These are phyloP conservation scores for Thraustochytrium sp. DNA, from an alignment of 352 stramenopile genomes.

Conservation along the genomic window DNA sequence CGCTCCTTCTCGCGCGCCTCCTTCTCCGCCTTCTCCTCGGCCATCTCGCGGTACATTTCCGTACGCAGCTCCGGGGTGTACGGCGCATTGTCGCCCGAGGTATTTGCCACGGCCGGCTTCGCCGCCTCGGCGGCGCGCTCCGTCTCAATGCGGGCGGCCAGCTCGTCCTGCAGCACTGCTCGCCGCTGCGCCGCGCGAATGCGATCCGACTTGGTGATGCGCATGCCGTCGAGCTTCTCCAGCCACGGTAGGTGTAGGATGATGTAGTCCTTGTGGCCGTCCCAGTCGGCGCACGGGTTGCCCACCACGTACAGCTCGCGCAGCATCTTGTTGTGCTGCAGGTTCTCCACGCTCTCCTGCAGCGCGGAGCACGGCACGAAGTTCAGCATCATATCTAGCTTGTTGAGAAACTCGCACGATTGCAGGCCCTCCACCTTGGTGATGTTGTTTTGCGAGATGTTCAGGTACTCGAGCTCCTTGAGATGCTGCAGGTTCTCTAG, in stretches of 20 bases:
- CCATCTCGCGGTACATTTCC: conserved; percentile 84
- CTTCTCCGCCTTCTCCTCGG: conserved; percentile 84
- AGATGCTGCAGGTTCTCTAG: conserved; percentile 85
- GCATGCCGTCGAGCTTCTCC: conserved; percentile 74
- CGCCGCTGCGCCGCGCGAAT: conserved; percentile 78
- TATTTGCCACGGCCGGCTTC: conserved; percentile 41
- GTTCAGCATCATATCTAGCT: conserved; percentile 89
- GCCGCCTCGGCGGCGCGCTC: conserved; percentile 48
- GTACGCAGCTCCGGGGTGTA: conserved; percentile 58
- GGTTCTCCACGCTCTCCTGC: conserved; percentile 71
- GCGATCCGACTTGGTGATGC: conserved; percentile 70
- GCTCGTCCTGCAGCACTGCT: conserved; percentile 52
- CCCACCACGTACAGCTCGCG: conserved; percentile 87
- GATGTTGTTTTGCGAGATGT: conserved; percentile 91
- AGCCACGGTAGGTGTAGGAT: conserved; percentile 75
- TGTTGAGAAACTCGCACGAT: conserved; percentile 77
- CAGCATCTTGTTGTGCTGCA: conserved; percentile 69
- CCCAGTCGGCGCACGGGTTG: conserved; percentile 72
- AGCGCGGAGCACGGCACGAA: conserved; percentile 85
- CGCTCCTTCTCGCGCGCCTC: conserved; percentile 69
- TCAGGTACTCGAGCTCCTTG: conserved; percentile 88
- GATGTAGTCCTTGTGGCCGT: conserved; percentile 69
- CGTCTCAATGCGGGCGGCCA: conserved; percentile 14
- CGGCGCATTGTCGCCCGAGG: conserved; percentile 57
- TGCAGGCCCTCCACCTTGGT: conserved; percentile 72